These are phyloP conservation scores for Erysimum pusillum DNA, from an alignment of 441 rosid genomes.

Conservation along the genomic window DNA sequence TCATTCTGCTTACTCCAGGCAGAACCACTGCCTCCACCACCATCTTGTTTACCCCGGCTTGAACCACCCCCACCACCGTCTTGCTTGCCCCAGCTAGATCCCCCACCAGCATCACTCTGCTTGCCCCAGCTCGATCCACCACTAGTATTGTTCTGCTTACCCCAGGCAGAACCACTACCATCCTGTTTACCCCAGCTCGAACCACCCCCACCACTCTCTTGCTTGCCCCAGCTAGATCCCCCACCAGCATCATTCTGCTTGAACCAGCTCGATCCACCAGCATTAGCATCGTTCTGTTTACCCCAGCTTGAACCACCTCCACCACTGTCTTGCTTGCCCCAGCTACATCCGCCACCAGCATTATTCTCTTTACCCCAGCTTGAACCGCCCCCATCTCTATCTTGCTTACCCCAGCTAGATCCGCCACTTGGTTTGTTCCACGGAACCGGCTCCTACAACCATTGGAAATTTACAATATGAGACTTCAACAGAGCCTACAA, in stretches of 20 bases:
- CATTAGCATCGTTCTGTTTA: neutral
- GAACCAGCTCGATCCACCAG: conserved; percentile 33
- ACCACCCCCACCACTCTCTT: conserved; percentile 37
- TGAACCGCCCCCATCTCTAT: conserved; percentile 20
- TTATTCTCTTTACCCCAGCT: conserved; percentile 28
- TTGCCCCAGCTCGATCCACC: conserved; percentile 43
- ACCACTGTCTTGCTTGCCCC: conserved; percentile 48
- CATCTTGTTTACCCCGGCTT: conserved; percentile 7
- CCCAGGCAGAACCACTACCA: conserved; percentile 47
- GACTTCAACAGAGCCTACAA: neutral
- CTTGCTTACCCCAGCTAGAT: conserved; percentile 37
- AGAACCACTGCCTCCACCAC: conserved; percentile 35
- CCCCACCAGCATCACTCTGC: conserved; percentile 9
- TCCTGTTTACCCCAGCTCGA: conserved; percentile 40
- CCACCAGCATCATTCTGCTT: conserved; percentile 17
- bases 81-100: conserved; percentile 14
- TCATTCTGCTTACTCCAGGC: conserved; percentile 50
- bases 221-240: conserved; percentile 49
- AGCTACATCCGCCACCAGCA: conserved; percentile 38
- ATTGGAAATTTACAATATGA: conserved; percentile 36
- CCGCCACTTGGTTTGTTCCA: conserved; percentile 42
- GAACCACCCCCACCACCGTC: conserved; percentile 21
- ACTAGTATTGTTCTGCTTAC: conserved; percentile 41
- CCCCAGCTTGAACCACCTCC: conserved; percentile 44
- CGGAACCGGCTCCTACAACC: conserved; percentile 42